Base-by-base conservation (phyloP, 192 early-diverging fungal species). In the Coemansia sp. region DNA sequence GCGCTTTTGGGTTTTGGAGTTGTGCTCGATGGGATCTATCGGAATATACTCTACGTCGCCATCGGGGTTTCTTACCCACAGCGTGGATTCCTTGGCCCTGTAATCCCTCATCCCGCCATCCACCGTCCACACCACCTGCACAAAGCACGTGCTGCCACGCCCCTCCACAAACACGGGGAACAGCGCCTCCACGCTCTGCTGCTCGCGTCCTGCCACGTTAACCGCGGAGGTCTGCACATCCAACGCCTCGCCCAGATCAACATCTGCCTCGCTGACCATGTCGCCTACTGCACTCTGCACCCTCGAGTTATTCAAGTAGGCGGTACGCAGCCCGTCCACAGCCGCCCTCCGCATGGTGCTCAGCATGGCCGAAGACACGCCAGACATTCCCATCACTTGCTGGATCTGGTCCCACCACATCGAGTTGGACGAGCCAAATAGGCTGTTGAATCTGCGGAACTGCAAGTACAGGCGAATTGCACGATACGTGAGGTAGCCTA, bases 111-210 rank as follows among this genome's bases (percentile, higher is more conserved):
- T 49, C 17, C 15, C 36, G 0, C 14, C 21, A 18, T 45, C 34
- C 26, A 37, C 18, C 36, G 28, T n/a, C n/a, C 58, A 58, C 14
- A 48, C 32, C 0, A 58, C 58, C 47, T 41, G 48, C 5, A 68
- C 68, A 58, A 67, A 66, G 38, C 66, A 15, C 9, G 49, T 23
- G n/a, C 64, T 56, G 5, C 40, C 43, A 21, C 18, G 31, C 31
- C 45, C 58, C 15, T 46, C 60, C 5, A 71, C 58, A 23, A 59
- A 21, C 39, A 78, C 60, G 5, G 68, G 68, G 21, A 71, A 78
- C 16, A 68, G 12, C 15, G 60, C 75, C 18, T 67, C 64, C 0
- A 71, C 38, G 14, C 45, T 2, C 1, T 31, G 18, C 32, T 15
- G 16, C 47, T 8, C 17, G 0, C 36, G 0, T 12, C 51, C 47